phyloP scores from a whole-genome alignment of 1,139 yeast genomes.

The Suzukiozyma palmioleophila region DNA sequence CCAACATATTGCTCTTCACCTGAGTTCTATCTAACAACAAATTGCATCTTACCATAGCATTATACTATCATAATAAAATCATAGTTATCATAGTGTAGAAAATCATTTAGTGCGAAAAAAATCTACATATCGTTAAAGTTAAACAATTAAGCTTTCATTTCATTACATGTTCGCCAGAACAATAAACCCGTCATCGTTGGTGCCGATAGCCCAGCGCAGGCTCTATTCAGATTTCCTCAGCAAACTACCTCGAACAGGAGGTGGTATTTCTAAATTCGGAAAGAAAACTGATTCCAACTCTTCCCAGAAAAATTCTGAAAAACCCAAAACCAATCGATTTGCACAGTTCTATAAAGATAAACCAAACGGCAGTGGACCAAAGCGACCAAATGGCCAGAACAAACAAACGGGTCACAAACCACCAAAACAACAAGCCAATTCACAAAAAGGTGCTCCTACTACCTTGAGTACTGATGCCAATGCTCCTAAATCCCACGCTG shows the following conservation, averaged over 20 bases:
- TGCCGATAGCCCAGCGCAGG: background rate
- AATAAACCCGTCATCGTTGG: background rate
- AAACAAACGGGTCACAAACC: background rate
- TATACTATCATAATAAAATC: background rate
- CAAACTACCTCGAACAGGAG: constrained; percentile 23
- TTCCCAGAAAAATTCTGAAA: background rate
- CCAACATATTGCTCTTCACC: background rate
- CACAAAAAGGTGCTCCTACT: background rate
- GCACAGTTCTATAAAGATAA: constrained; percentile 2
- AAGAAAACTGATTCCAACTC: constrained; percentile 1
- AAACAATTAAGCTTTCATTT: background rate
- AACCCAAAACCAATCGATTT: constrained; percentile 5
- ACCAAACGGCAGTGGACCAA: background rate
- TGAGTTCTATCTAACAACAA: background rate
- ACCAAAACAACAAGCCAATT: background rate
- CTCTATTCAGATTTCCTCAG: constrained; percentile 19
- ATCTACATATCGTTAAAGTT: background rate
- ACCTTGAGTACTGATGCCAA: background rate
- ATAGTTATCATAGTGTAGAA: too few relatives aligned
- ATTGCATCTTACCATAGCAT: background rate
- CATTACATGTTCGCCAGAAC: background rate
- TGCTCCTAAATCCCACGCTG: constrained; percentile 6
- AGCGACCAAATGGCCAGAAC: background rate
- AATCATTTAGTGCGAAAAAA: background rate
- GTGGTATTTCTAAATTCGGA: constrained; percentile 20